phyloP scores from a whole-genome alignment of 2,329 filamentous ascomycete genomes.

The Phialocephala sp. region DNA sequence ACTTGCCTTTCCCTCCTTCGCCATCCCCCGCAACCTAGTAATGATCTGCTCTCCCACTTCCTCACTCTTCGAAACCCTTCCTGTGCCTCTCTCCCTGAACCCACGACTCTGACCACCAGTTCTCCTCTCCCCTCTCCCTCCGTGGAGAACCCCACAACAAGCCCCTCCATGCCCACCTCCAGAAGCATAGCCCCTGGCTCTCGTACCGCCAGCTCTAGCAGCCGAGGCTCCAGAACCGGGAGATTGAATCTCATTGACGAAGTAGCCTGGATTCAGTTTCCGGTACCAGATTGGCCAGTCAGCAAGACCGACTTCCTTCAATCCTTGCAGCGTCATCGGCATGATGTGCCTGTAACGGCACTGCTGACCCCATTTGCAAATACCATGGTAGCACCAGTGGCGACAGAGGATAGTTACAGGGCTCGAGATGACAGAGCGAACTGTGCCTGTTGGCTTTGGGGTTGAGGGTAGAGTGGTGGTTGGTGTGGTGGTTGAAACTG shows the following conservation, averaged over 20 bases:
- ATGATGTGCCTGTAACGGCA: slow-evolving; percentile 56
- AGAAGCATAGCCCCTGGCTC: slow-evolving; percentile 5
- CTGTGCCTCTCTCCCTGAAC: not conserved
- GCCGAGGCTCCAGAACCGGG: not conserved
- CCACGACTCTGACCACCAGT: not conserved
- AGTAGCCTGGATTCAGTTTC: slow-evolving; percentile 35
- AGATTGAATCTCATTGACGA: slow-evolving; percentile 19
- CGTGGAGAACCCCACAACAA: slow-evolving; percentile 17
- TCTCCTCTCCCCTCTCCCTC: slow-evolving; percentile 13
- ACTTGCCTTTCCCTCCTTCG: slow-evolving; percentile 20
- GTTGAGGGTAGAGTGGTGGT: slow-evolving; percentile 10
- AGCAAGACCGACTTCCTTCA: slow-evolving; percentile 50
- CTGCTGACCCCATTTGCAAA: slow-evolving; percentile 50
- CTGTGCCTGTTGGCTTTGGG: slow-evolving; percentile 11
- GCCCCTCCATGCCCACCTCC: slow-evolving; percentile 5
- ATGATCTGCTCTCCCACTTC: slow-evolving; percentile 31
- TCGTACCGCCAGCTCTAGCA: not conserved
- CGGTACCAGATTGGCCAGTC: slow-evolving; percentile 52
- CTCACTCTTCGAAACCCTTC: slow-evolving; percentile 11
- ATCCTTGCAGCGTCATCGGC: slow-evolving; percentile 50
- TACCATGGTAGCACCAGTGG: slow-evolving; percentile 55
- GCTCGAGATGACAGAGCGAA: not conserved
- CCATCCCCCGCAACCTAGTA: slow-evolving; percentile 28
- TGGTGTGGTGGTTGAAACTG: slow-evolving; percentile 5
- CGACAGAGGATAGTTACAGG: slow-evolving; percentile 43